A percentile compares a stretch with the other conserved stretches of the same genome.
phyloP scores from a whole-genome alignment of 495 filamentous ascomycete species.

The Rhizodiscina lignyota region DNA sequence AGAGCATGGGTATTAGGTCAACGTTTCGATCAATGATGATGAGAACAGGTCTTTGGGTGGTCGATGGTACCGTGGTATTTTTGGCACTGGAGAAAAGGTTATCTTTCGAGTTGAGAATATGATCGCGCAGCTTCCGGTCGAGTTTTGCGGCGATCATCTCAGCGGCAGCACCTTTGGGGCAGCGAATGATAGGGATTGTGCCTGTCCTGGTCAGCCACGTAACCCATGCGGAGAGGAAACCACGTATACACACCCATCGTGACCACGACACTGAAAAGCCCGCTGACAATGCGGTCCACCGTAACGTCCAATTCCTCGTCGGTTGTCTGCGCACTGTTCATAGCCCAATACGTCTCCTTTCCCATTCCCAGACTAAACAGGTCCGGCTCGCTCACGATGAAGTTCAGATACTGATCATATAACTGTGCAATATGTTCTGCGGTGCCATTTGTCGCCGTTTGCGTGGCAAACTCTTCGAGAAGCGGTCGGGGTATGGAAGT shows the following conservation, averaged over 20 bases:
- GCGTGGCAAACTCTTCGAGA: slow-evolving; percentile 85
- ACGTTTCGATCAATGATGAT: slow-evolving; percentile 89
- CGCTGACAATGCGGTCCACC: slow-evolving; percentile 82
- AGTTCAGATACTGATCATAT: slow-evolving; percentile 96
- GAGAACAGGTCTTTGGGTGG: slow-evolving; percentile 65
- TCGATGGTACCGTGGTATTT: slow-evolving; percentile 31
- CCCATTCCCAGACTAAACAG: slow-evolving; percentile 83
- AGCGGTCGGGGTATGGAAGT: slow-evolving; percentile 84
- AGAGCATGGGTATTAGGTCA: slow-evolving; percentile 94
- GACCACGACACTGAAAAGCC: slow-evolving; percentile 88
- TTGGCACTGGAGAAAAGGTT: slow-evolving; percentile 62
- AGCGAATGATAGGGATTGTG: slow-evolving; percentile 85
- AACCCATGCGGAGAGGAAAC: not conserved
- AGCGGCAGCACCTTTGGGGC: slow-evolving; percentile 78
- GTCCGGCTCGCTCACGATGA: slow-evolving; percentile 90
- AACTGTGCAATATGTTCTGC: slow-evolving; percentile 81
- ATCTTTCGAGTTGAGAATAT: slow-evolving; percentile 92
- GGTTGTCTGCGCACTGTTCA: slow-evolving; percentile 83
- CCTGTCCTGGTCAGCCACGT: slow-evolving; percentile 24
- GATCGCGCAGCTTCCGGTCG: slow-evolving; percentile 89
- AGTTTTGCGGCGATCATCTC: slow-evolving; percentile 89
- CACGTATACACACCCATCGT: slow-evolving; percentile 59
- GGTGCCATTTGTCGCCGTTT: slow-evolving; percentile 69
- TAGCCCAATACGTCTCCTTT: slow-evolving; percentile 81
- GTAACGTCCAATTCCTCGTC: slow-evolving; percentile 78